phyloP scores from a whole-genome alignment of 495 filamentous ascomycete genomes.

The Talaromyces wortmannii region DNA sequence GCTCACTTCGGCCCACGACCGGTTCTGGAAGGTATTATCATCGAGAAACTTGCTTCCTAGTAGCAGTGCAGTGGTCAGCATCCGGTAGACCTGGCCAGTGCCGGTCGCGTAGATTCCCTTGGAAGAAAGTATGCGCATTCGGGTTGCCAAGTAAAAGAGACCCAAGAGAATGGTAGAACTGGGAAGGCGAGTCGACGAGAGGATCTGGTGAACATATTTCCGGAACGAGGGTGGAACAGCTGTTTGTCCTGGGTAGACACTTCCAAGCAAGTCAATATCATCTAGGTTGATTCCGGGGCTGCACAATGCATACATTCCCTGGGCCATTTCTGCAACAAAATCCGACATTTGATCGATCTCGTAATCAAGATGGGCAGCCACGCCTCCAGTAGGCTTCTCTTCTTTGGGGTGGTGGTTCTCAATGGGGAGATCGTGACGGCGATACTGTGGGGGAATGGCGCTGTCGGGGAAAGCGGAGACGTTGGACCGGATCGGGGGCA shows the following conservation, averaged over 20 bases:
- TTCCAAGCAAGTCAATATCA: slow-evolving; percentile 71
- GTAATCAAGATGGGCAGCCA: slow-evolving; percentile 94
- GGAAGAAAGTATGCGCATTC: slow-evolving; percentile 67
- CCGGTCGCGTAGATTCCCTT: slow-evolving; percentile 47
- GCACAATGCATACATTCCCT: slow-evolving; percentile 67
- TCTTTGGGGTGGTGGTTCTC: slow-evolving; percentile 39
- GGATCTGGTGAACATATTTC: slow-evolving; percentile 90
- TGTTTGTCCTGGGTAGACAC: slow-evolving; percentile 58
- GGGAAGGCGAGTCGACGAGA: slow-evolving; percentile 89
- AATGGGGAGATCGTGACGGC: slow-evolving; percentile 31
- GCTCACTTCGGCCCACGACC: slow-evolving; percentile 97
- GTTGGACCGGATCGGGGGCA: slow-evolving; percentile 38
- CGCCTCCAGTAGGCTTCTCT: slow-evolving; percentile 67
- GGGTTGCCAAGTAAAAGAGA: slow-evolving; percentile 79
- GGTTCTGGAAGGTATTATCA: slow-evolving; percentile 99
- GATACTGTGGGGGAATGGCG: slow-evolving; percentile 35
- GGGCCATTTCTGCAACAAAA: slow-evolving; percentile 91
- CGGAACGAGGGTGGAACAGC: slow-evolving; percentile 72
- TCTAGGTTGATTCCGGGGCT: slow-evolving; percentile 53
- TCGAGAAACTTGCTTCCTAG: slow-evolving; percentile 97
- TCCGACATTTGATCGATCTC: slow-evolving; percentile 98
- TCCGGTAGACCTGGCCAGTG: slow-evolving; percentile 77
- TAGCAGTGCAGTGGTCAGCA: slow-evolving; percentile 82
- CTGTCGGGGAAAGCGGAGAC: slow-evolving; percentile 34
- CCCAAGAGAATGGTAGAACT: slow-evolving; percentile 93